phyloP scores from a whole-genome alignment of 2,329 filamentous ascomycete genomes.

The Coleophoma crateriformis region DNA sequence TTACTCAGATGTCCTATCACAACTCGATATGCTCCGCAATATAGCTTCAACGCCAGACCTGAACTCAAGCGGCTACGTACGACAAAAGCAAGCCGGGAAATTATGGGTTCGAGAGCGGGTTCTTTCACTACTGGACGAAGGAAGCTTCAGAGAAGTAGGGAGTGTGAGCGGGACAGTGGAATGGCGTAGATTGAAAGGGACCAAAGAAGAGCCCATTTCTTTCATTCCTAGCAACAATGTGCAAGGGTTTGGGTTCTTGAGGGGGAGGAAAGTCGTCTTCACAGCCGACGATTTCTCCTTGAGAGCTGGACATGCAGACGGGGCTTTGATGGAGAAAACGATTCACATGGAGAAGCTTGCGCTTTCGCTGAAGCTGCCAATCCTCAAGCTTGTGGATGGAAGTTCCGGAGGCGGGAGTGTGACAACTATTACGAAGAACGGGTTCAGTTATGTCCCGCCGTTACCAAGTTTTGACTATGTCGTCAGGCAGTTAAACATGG shows the following conservation, averaged over 20 bases:
- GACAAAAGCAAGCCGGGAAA: constrained; percentile 59
- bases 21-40: constrained; percentile 43
- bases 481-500: constrained; percentile 52
- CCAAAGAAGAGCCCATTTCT: constrained; percentile 39
- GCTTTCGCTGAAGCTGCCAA: constrained; percentile 49
- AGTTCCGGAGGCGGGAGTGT: constrained; percentile 58
- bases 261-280: constrained; percentile 49
- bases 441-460: constrained; percentile 55
- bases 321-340: constrained; percentile 50
- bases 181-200: constrained; percentile 44
- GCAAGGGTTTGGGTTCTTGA: constrained; percentile 49
- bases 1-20: constrained; percentile 55
- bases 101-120: constrained; percentile 60
- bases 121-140: constrained; percentile 48
- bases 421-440: constrained; percentile 48
- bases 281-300: constrained; percentile 62
- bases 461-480: constrained; percentile 47
- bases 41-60: constrained; percentile 50
- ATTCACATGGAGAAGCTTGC: constrained; percentile 58
- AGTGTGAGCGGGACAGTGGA: constrained; percentile 52
- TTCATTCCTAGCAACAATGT: constrained; percentile 59
- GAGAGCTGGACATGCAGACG: constrained; percentile 59
- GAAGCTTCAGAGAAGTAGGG: constrained; percentile 53
- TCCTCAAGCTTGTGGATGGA: constrained; percentile 60
- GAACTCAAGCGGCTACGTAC: constrained; percentile 50